Evolutionary conservation across 2,329 filamentous ascomycete species (phyloP), one percentile per base, ranked within the genome.

Genomic region (Penicillium rolfsii): DNA sequence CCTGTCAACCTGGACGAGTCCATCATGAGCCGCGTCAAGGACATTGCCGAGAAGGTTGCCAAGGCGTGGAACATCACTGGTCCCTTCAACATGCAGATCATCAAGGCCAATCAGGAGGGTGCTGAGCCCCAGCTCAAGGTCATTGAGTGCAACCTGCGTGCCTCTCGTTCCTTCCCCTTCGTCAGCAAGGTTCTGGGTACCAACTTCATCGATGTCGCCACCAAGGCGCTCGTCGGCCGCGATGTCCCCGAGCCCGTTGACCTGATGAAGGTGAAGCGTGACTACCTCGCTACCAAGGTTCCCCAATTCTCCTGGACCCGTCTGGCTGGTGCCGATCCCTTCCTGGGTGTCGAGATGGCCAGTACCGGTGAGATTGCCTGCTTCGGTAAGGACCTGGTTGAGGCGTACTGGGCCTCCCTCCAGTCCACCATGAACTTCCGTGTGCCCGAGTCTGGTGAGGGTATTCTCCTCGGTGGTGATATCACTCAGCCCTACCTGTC

Each of bases 21-120:
- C 60, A 90, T 89, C 67, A 90, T 97, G 85, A 87, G 86, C 67
- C 91, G 95, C 63, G 87, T 97, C 74, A 98, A 97, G 87, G 91
- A 91, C 70, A 98, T 99, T 70, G 94, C 95, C 16, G 80, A 93
- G 79, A 98, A 97, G 86, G 93, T 99, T 55, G 95, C 95, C 67
- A 91, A 95, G 80, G 95, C 95, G 52, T 97, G 94, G 92, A 93
- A 86, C 74, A 98, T 98, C 77, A 98, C 93, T 22, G 95, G 95
- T 58, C 95, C 95, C 61, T 99, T 98, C 87, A 99, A 99, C 85
- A 98, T 99, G 94, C 95, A 99, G 77, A 96, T 99, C 80, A 98
- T 99, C 85, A 96, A 96, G 83, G 92, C 91, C 38, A 84, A 91
- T 12, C 83, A 90, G 35, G 88, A 91, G 61, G 90, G 90, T 60